phyloP scores from a whole-genome alignment of 2,329 filamentous ascomycete species.

The Verruconis gallopava region DNA sequence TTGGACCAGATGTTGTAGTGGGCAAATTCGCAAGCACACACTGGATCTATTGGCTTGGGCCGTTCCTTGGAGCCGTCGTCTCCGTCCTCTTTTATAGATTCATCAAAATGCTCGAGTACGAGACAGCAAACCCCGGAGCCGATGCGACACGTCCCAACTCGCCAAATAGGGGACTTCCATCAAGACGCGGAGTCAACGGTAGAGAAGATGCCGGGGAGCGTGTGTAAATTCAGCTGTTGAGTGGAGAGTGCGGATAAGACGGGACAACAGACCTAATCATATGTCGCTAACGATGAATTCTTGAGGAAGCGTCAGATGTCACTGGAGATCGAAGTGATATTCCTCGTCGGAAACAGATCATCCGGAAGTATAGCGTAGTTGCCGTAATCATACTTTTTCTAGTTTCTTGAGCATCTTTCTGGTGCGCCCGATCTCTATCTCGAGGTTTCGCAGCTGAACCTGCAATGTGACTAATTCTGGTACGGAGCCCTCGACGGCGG shows the following conservation, averaged over 20 bases:
- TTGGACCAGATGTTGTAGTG: conserved; percentile 34
- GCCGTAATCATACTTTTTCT: conserved; percentile 12
- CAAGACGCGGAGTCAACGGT: too few relatives aligned
- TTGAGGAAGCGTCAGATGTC: too few relatives aligned
- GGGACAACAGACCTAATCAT: too few relatives aligned
- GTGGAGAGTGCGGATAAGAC: too few relatives aligned
- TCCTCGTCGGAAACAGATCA: too few relatives aligned
- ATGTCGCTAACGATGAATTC: too few relatives aligned
- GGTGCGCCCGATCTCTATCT: conserved; percentile 52
- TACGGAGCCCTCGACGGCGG: conserved; percentile 44
- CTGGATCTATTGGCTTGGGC: conserved; percentile 41
- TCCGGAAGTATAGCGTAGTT: too few relatives aligned
- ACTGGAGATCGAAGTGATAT: too few relatives aligned
- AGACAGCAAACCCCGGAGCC: conserved; percentile 36
- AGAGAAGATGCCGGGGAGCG: too few relatives aligned
- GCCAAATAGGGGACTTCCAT: too few relatives aligned
- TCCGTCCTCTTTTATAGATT: conserved; percentile 37
- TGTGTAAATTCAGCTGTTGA: too few relatives aligned
- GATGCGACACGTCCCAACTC: conserved; percentile 19
- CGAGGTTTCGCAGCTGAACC: conserved; percentile 48
- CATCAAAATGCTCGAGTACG: conserved; percentile 37
- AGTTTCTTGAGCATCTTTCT: conserved; percentile 34
- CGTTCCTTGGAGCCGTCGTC: conserved; percentile 31
- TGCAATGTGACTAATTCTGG: conserved; percentile 45
- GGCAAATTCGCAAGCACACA: conserved; percentile 31